These are phyloP conservation scores for Cardiospermum halicacabum DNA, from an alignment of 345 rosid genomes.

Conservation along the genomic window DNA sequence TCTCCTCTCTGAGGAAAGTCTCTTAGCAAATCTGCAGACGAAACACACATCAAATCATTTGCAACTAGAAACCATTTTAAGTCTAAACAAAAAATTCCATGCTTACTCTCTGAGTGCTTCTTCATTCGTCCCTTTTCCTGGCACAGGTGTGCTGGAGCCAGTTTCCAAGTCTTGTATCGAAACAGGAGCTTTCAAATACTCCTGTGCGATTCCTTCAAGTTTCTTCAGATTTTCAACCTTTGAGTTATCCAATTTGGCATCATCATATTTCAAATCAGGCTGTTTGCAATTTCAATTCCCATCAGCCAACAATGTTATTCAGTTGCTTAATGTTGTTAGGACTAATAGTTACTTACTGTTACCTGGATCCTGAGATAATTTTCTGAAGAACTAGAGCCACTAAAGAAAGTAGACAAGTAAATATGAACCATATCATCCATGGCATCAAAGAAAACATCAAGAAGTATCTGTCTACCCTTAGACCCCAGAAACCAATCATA, in stretches of 20 bases:
- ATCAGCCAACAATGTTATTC: background rate
- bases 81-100: background rate
- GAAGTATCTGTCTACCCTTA: background rate
- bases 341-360: background rate
- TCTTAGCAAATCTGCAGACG: background rate
- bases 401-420: slow-evolving; percentile 8
- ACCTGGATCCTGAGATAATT: slow-evolving; percentile 21
- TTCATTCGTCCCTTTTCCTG: background rate
- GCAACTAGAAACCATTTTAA: background rate
- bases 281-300: background rate
- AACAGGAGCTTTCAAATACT: slow-evolving; percentile 6
- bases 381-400: background rate
- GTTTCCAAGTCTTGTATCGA: slow-evolving; percentile 6
- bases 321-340: too few species aligned
- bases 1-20: background rate
- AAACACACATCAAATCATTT: background rate
- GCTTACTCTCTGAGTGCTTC: slow-evolving; percentile 12
- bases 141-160: background rate
- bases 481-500: slow-evolving; percentile 12
- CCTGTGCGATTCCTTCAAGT: slow-evolving; percentile 1
- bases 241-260: background rate
- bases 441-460: slow-evolving; percentile 9
- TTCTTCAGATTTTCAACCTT: slow-evolving; percentile 12
- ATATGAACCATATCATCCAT: slow-evolving; percentile 15
- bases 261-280: slow-evolving; percentile 4